Conservation (phyloP, 2,329 filamentous ascomycete genomes). For the Xylariaceae sp. region DNA sequence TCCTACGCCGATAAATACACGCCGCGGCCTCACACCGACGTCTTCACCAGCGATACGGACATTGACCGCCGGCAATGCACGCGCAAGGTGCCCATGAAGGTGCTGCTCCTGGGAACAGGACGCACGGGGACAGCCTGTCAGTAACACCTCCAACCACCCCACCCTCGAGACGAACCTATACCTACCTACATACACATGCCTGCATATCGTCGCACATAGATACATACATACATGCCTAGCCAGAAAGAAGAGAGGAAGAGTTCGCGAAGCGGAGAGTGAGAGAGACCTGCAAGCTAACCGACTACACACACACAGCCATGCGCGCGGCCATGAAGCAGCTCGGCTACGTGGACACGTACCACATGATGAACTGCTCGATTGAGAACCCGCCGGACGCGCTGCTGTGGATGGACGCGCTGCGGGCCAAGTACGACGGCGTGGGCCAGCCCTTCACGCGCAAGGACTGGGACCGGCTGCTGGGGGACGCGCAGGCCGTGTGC, state of each 20-base stretch:
- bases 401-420: constrained; percentile 63
- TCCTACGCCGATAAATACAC: constrained; percentile 24
- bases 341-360: constrained; percentile 62
- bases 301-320: constrained; percentile 38
- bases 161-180: no score
- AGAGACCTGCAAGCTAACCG: constrained; percentile 2
- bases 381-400: constrained; percentile 61
- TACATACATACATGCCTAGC: no score
- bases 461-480: constrained; percentile 63
- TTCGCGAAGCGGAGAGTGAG: no score
- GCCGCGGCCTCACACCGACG: constrained; percentile 43
- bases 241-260: no score
- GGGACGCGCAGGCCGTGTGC: constrained; percentile 59
- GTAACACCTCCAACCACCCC: no score
- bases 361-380: constrained; percentile 64
- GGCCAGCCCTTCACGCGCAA: constrained; percentile 53
- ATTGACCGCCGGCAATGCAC: constrained; percentile 60
- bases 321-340: constrained; percentile 58
- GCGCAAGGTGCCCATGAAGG: constrained; percentile 63
- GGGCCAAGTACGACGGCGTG: constrained; percentile 48
- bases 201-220: no score
- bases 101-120: constrained; percentile 61
- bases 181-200: no score
- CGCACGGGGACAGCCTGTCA: constrained; percentile 64
- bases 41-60: constrained; percentile 59